Base-by-base conservation (phyloP, 2,329 filamentous ascomycete genomes). In the Botrytis medusae region DNA sequence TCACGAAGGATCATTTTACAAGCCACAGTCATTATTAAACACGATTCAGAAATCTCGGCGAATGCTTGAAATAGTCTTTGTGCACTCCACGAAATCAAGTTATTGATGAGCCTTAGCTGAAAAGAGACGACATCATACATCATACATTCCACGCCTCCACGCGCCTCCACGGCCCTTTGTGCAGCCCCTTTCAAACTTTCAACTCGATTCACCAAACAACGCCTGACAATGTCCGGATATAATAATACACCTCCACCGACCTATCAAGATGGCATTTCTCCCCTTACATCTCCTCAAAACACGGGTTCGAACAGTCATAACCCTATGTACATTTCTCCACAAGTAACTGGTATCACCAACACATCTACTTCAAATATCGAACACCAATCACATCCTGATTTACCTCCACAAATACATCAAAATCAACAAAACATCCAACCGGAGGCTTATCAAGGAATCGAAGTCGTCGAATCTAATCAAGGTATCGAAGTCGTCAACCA, bases 401-500 rank as follows among this genome's bases (percentile, higher is more conserved):
- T 51, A 51, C 64, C 46, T 25, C 22, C 60, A 44, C 42, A 65
- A 29, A 6, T n/a, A 57, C 48, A 64, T 12, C 29, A 54, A 68
- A 37, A 37, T 32, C 61, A 54, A 72, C 22, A 46, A 12, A 37
- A 59, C 32, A 46, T 20, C n/a, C 18, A 46, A 4, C 12, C 68
- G 54, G 69, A 68, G 34, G n/a, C 40, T 46, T 72, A 67, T 40
- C 61, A 72, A 68, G 61, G 70, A 14, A 72, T 72, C 37, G 70
- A 72, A 65, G 70, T 72, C 34, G 70, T 72, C 32, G 37, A 37
- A 37, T 37, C 37, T 37, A 37, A 67, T 32, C 61, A 72, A 68
- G 61, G 70, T 14, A 72, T 72, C 37, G 70, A 72, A 65, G 70
- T 67, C 34, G 70, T 72, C 32, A 8, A 8, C n/a, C 60, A 46